Base-by-base conservation (phyloP, 2,329 filamentous ascomycete species). In the Colletotrichum paranaense region DNA sequence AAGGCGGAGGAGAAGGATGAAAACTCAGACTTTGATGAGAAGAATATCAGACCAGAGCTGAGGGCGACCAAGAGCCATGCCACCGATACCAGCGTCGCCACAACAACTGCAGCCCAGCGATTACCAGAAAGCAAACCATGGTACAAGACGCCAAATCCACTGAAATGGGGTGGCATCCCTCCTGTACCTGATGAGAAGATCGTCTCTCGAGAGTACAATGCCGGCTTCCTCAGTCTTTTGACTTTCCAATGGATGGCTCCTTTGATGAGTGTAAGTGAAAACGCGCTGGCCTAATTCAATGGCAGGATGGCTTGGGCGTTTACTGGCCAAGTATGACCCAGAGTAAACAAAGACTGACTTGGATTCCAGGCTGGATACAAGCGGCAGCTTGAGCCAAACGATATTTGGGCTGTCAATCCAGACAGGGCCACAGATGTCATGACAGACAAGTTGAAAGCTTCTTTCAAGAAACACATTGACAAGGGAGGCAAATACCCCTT, bases 181-280 rank as follows among this genome's bases (percentile, higher is more conserved):
- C 84, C 88, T 0, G 84, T 92, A 1, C 91, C 91, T 49, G 82
- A 87, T 60, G 86, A 87, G 77, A 86, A 86, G 68, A 78, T 77
- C 7, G 81, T 86, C 0, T 95, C 91, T 6, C 89, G 89, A 74
- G 95, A 98, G 83, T 87, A 94, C 80, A 87, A 85, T 4, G 95
- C 95, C 5, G 85, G 89, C 2, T 92, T 95, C 78, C 88, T 97
- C 75, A 97, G 94, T 83, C 81, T 87, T 69, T 81, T 97, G 26
- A 93, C 92, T 4, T 98, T 98, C 80, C 91, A 95, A 81, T 98
- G 96, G 96, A 96, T 98, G 88, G 91, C 91, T 0, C 92, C 94
- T 1, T 80, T 98, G 68, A 98, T 98, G 95, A 88, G 84, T 75
- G 92, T 93, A 82, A 84, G 89, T 85, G 28, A 60, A 49, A 28